Conservation (phyloP, 768 basidiomycete genomes). For the Lactifluus volemus region DNA sequence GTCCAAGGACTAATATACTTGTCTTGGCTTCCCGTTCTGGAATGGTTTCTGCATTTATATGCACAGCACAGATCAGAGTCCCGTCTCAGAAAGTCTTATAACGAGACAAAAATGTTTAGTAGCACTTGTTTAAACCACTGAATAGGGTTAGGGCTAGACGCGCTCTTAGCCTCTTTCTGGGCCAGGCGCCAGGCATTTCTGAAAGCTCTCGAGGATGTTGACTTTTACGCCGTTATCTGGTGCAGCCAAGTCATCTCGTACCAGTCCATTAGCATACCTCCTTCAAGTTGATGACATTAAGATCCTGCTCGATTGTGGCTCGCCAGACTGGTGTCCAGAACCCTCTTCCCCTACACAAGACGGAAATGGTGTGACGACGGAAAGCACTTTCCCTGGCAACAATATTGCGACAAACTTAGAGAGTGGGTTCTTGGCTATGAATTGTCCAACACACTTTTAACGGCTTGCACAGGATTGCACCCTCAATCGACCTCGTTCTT, state of each 20-base stretch:
- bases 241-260: constrained; percentile 57
- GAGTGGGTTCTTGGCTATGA: constrained; percentile 41
- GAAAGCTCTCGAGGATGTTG: constrained; percentile 54
- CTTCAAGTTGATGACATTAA: constrained; percentile 91
- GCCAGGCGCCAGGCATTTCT: neutral
- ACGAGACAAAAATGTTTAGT: too few species aligned
- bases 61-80: too few species aligned
- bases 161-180: neutral
- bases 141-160: constrained; percentile 92
- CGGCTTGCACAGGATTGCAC: constrained; percentile 50
- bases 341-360: constrained; percentile 23
- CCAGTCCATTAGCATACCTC: constrained; percentile 70
- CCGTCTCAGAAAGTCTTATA: too few species aligned
- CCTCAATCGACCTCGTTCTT: constrained; percentile 81
- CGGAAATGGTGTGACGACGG: constrained; percentile 26
- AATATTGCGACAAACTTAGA: constrained; percentile 58
- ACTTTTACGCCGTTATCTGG: constrained; percentile 90
- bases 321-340: constrained; percentile 78
- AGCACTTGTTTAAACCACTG: constrained; percentile 51
- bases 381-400: constrained; percentile 42
- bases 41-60: too few species aligned
- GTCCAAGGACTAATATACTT: too few species aligned
- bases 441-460: neutral
- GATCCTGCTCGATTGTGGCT: constrained; percentile 92
- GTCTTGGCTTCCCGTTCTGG: too few species aligned